Base-by-base conservation (phyloP, 2,329 filamentous ascomycete species). In the Stagonosporopsis cucurbitacearum region DNA sequence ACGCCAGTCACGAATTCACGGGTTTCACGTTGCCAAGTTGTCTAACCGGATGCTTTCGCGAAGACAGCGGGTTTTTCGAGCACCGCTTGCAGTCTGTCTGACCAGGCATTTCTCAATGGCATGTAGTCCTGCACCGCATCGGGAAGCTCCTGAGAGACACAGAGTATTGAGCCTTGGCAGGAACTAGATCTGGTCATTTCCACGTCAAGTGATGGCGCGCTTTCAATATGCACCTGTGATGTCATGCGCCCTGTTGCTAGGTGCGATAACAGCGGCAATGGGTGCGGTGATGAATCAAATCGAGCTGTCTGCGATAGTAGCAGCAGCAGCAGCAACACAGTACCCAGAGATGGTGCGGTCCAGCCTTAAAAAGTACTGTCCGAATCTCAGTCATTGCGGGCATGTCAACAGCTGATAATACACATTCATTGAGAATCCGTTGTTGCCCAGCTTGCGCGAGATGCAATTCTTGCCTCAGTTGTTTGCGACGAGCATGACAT, bases 81-180 rank as follows among this genome's bases (percentile, higher is more conserved):
- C 26, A 30, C 42, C 19, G 51, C 47, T 50, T 57, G 58, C 51
- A 60, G 51, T 23, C 20, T 37, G 40, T 40, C 25, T 46, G 42
- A 22, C 23, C 30, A 32, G 43, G 42, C 32, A 8, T 37, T 19
- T 5, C 15, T 25, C 6, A n/a, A n/a, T n/a, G 25, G 41, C 17
- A 36, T 42, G 47, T 36, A 41, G 30, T 32, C 30, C 23, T 32
- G 20, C 22, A 36, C 30, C 39, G 53, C 54, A 49, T 54, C 15
- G 3, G 54, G 49, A 40, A 19, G 3, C 3, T 13, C 7, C 11
- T 11, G 23, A 32, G 54, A 45, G 36, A 46, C 48, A 58, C 61
- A 48, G 55, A 30, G 11, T 50, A 60, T 55, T 15, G 28, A 53
- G 51, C 20, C 58, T 65, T 67, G 62, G 60, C 63, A 66, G 59